Percentiles rank a stretch among this genome's conserved stretches.
phyloP scores from a whole-genome alignment of 805 yeast genomes.

The Yarrowia sp. region DNA sequence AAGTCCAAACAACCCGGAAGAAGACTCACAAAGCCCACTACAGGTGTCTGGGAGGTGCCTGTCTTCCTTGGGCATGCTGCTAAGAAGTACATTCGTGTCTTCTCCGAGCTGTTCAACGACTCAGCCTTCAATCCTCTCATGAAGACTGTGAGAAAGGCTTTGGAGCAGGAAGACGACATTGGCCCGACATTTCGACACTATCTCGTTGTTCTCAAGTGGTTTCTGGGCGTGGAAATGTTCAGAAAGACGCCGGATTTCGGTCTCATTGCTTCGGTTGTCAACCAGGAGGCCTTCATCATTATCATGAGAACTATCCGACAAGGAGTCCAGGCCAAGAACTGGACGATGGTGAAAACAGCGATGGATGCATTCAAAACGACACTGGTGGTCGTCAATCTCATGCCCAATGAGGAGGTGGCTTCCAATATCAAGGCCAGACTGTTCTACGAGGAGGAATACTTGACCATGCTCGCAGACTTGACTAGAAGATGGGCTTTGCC shows the following conservation, averaged over 20 bases:
- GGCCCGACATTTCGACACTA: constrained; percentile 54
- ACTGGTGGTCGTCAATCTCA: constrained; percentile 55
- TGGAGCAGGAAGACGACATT: constrained; percentile 52
- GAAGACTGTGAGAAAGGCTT: constrained; percentile 57
- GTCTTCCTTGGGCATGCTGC: constrained; percentile 6
- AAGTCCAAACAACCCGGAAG: constrained; percentile 9
- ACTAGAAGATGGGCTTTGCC: constrained; percentile 73
- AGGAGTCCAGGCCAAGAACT: constrained; percentile 52
- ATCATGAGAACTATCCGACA: constrained; percentile 55
- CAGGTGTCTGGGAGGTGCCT: constrained; percentile 26
- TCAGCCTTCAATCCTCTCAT: constrained; percentile 53
- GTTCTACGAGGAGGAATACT: constrained; percentile 69
- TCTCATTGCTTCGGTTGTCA: constrained; percentile 56
- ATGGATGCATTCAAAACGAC: constrained; percentile 72
- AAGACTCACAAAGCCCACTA: constrained; percentile 2
- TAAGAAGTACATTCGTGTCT: neutral
- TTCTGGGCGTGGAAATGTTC: constrained; percentile 63
- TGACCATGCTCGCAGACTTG: constrained; percentile 62
- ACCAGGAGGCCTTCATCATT: constrained; percentile 66
- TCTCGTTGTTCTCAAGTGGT: constrained; percentile 74
- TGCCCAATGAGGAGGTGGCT: constrained; percentile 60
- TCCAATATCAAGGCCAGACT: constrained; percentile 68
- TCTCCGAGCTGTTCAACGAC: constrained; percentile 19
- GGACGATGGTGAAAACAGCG: constrained; percentile 72
- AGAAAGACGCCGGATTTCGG: constrained; percentile 47